phyloP scores from a whole-genome alignment of 1,284 basidiomycete genomes.

The Pholiota adiposa region DNA sequence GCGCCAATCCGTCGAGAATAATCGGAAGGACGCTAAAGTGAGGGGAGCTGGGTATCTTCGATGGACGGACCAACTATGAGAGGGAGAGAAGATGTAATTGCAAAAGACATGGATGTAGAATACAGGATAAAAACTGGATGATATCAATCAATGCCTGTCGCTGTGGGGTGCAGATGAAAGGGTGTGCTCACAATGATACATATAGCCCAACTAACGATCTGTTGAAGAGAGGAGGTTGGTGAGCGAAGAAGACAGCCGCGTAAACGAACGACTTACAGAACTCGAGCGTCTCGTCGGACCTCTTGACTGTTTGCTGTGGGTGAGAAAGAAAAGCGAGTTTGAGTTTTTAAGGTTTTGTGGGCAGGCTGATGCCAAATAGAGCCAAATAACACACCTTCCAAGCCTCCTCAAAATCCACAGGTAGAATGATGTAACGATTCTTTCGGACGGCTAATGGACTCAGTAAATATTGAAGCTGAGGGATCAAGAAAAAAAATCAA shows the following conservation, averaged over 20 bases:
- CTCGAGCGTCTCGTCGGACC: conserved; percentile 91
- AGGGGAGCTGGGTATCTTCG: conserved; percentile 45
- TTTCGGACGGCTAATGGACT: conserved; percentile 85
- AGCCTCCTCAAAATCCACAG: conserved; percentile 97
- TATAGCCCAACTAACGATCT: conserved; percentile 53
- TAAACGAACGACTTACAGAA: conserved; percentile 74
- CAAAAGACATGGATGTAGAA: conserved; percentile 22
- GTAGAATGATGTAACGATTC: conserved; percentile 97
- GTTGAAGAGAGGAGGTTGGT: conserved; percentile 12
- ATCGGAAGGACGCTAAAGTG: conserved; percentile 82
- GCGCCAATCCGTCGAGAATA: conserved; percentile 62
- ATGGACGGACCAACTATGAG: background rate
- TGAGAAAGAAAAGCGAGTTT: conserved; percentile 36
- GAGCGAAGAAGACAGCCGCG: conserved; percentile 1
- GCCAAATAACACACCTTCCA: conserved; percentile 87
- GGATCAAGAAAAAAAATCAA: conserved; percentile 30
- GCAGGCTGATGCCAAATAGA: conserved; percentile 42
- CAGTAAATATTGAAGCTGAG: conserved; percentile 14
- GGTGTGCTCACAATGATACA: conserved; percentile 28
- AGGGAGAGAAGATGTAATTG: conserved; percentile 21
- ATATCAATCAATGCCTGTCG: background rate
- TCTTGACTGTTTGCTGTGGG: conserved; percentile 88
- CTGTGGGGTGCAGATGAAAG: background rate
- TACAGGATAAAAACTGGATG: conserved; percentile 21
- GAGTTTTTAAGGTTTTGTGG: conserved; percentile 36